Conservation (phyloP, 2,329 filamentous ascomycete genomes). For the Beauveria rudraprayagi region DNA sequence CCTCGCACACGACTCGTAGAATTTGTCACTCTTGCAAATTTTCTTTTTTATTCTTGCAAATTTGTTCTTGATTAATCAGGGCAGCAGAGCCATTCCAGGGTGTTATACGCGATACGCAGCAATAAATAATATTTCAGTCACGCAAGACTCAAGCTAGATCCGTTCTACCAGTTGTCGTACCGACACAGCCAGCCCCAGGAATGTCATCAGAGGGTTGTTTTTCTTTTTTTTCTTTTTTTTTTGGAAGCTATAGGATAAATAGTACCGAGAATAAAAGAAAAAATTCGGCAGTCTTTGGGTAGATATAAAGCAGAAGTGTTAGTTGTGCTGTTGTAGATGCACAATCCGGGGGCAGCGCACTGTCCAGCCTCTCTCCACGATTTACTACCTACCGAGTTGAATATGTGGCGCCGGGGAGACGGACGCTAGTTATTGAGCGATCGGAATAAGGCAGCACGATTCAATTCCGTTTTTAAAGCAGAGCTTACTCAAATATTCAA, state of each 20-base stretch:
- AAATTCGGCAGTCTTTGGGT: too few species aligned
- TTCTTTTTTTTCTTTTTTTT: too few species aligned
- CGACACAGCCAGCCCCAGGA: too few species aligned
- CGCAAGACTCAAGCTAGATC: too few species aligned
- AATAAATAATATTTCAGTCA: too few species aligned
- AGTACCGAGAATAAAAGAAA: neutral
- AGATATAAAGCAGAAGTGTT: neutral
- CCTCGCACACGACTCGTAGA: neutral
- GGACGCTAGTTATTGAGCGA: neutral
- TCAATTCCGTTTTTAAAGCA: too few species aligned
- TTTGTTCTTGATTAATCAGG: neutral
- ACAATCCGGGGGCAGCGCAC: neutral
- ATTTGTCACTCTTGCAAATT: neutral
- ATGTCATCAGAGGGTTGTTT: too few species aligned
- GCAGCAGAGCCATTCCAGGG: neutral
- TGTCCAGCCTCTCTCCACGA: neutral
- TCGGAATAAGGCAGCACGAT: too few species aligned
- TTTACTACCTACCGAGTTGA: neutral
- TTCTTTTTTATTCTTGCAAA: neutral
- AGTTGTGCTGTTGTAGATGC: neutral
- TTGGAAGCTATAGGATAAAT: too few species aligned
- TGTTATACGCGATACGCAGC: too few species aligned
- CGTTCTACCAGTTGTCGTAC: too few species aligned
- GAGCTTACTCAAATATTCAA: too few species aligned
- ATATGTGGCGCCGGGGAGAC: neutral